Percentiles rank a stretch among this genome's conserved stretches.
Conservation (phyloP, 139 green algal genomes). For the Parachlorella kessleri region DNA sequence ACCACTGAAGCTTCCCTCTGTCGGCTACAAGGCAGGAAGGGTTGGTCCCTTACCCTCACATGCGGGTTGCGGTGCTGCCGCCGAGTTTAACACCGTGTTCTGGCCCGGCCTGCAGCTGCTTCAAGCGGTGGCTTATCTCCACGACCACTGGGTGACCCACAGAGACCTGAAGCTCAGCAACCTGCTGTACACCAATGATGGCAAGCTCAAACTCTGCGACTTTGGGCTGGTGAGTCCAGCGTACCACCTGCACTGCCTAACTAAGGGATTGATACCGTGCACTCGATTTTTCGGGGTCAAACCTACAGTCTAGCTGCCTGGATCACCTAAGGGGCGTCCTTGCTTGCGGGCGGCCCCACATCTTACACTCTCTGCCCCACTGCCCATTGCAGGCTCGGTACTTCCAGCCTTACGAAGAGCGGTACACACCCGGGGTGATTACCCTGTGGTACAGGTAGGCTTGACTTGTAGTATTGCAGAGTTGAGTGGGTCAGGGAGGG, state of each 20-base stretch:
- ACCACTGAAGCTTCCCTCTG: background rate
- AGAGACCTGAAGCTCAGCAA: slow-evolving; percentile 82
- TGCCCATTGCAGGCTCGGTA: slow-evolving; percentile 45
- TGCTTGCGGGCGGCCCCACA: no score
- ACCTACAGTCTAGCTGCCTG: no score
- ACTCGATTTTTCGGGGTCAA: no score
- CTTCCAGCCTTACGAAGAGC: slow-evolving; percentile 43
- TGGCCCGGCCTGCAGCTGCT: slow-evolving; percentile 64
- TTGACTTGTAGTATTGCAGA: no score
- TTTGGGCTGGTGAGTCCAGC: slow-evolving; percentile 67
- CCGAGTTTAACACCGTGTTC: background rate
- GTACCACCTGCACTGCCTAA: no score
- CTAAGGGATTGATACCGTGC: no score
- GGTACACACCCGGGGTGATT: slow-evolving; percentile 48
- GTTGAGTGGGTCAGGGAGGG: background rate
- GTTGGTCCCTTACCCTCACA: no score
- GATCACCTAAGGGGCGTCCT: no score
- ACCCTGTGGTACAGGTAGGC: slow-evolving; percentile 56
- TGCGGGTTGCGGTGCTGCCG: no score
- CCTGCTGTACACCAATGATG: slow-evolving; percentile 58
- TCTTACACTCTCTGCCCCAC: no score
- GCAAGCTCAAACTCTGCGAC: slow-evolving; percentile 78
- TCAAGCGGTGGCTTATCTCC: slow-evolving; percentile 67
- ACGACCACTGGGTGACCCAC: slow-evolving; percentile 74
- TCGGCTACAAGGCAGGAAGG: no score